A percentile compares a stretch with the other conserved stretches of the same genome.
These are phyloP conservation scores for Fomitopsis pulvina DNA, from an alignment of 768 basidiomycete genomes.

Conservation along the genomic window DNA sequence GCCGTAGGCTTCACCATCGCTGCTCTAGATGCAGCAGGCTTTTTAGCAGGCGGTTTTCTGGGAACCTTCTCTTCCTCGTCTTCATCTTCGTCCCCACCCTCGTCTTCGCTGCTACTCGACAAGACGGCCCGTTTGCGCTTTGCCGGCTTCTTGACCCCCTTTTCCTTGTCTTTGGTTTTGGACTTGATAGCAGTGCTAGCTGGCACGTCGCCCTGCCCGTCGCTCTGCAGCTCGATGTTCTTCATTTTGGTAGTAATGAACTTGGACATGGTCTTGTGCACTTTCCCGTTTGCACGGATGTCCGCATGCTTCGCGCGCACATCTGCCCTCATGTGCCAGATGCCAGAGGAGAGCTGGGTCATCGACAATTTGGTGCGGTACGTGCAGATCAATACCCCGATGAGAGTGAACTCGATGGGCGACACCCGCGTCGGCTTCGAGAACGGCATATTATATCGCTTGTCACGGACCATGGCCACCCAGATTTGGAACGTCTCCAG, in stretches of 20 bases:
- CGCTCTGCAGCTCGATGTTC: background rate
- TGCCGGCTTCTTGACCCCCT: background rate
- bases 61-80: background rate
- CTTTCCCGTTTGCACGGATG: slow-evolving; percentile 54
- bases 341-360: slow-evolving; percentile 35
- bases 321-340: slow-evolving; percentile 46
- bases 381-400: slow-evolving; percentile 46
- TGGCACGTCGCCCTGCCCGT: slow-evolving; percentile 8
- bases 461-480: slow-evolving; percentile 36
- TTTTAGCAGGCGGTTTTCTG: background rate
- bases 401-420: slow-evolving; percentile 63
- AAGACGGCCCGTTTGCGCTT: slow-evolving; percentile 1
- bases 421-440: slow-evolving; percentile 35
- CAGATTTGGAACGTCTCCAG: slow-evolving; percentile 43
- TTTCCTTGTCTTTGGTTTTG: background rate
- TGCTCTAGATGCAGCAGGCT: background rate
- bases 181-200: slow-evolving; percentile 5
- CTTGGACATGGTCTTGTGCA: slow-evolving; percentile 49
- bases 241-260: slow-evolving; percentile 31
- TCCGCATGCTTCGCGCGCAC: slow-evolving; percentile 53
- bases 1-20: background rate
- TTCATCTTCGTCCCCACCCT: background rate
- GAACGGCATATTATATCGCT: slow-evolving; percentile 31
- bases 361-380: slow-evolving; percentile 32
- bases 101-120: background rate